Percentiles rank a stretch among this genome's conserved stretches.
Conservation (phyloP, 805 yeast genomes). For the Debaryomyces maramus region DNA sequence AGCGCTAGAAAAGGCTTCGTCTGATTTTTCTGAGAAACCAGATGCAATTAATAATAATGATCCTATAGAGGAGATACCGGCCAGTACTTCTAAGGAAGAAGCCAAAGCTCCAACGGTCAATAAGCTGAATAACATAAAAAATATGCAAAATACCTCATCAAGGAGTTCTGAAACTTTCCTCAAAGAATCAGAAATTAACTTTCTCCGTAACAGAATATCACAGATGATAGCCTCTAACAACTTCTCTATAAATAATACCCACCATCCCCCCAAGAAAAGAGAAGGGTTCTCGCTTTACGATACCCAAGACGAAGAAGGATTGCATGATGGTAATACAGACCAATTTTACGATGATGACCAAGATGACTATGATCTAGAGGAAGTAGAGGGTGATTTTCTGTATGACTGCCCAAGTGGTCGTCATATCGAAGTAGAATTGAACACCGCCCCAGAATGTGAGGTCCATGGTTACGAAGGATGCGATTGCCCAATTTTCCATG, state of each 20-base stretch:
- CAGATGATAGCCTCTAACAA: conserved; percentile 20
- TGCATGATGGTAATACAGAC: conserved; percentile 34
- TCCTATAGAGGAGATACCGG: background rate
- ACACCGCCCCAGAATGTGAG: conserved; percentile 33
- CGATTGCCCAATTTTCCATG: conserved; percentile 20
- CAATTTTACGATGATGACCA: conserved; percentile 20
- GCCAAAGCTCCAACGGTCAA: too few species aligned
- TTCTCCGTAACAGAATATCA: conserved; percentile 26
- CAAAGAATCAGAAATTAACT: conserved; percentile 28
- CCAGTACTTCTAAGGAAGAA: background rate
- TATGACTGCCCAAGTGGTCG: conserved; percentile 34
- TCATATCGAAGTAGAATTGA: conserved; percentile 44
- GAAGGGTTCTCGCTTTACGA: conserved; percentile 36
- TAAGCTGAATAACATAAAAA: too few species aligned
- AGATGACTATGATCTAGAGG: conserved; percentile 42
- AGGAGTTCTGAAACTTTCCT: conserved; percentile 12
- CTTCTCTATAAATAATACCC: conserved; percentile 10
- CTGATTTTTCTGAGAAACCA: conserved; percentile 12
- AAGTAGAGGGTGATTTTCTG: conserved; percentile 29
- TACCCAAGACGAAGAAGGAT: conserved; percentile 40
- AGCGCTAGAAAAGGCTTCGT: conserved; percentile 29
- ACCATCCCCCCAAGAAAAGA: conserved; percentile 1
- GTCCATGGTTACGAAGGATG: conserved; percentile 27
- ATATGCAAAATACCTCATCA: background rate
- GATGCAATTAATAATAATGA: background rate